Percentiles rank a stretch among this genome's conserved stretches.
These are phyloP conservation scores for Fusarium pseudoanthophilum DNA, from an alignment of 2,329 filamentous ascomycete genomes.

Conservation along the genomic window DNA sequence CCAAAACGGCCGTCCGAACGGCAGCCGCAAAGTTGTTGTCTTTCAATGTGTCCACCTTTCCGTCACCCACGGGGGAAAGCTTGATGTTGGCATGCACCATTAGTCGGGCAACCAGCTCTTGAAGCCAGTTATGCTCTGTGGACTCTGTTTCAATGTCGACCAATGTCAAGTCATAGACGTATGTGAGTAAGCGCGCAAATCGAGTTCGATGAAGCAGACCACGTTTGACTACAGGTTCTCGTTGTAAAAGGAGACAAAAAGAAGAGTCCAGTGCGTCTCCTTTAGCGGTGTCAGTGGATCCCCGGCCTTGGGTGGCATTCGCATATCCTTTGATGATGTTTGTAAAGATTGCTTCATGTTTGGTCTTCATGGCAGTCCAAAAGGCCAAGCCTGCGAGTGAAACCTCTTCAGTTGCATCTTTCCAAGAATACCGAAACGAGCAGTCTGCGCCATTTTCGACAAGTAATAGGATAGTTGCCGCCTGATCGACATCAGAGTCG, in stretches of 20 bases:
- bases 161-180: conserved; percentile 41
- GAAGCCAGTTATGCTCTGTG: conserved; percentile 24
- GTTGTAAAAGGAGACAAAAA: conserved; percentile 30
- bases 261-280: conserved; percentile 30
- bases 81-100: conserved; percentile 28
- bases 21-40: conserved; percentile 37
- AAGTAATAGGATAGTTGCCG: conserved; percentile 38
- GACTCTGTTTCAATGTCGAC: not conserved
- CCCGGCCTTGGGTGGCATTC: not conserved
- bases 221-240: conserved; percentile 17
- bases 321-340: conserved; percentile 20
- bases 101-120: conserved; percentile 18
- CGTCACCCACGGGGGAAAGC: conserved; percentile 17
- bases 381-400: conserved; percentile 43
- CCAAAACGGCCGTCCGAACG: conserved; percentile 43
- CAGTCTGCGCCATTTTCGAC: conserved; percentile 38
- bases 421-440: conserved; percentile 28
- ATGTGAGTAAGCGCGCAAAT: conserved; percentile 39
- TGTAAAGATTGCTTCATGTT: conserved; percentile 42
- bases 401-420: conserved; percentile 21
- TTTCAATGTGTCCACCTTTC: conserved; percentile 17
- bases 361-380: conserved; percentile 41
- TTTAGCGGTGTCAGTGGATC: not conserved
- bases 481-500: conserved; percentile 21
- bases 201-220: conserved; percentile 14